Percentiles rank a stretch among this genome's conserved stretches.
These are phyloP conservation scores for Candida rishiriensis DNA, from an alignment of 805 yeast species.

Conservation along the genomic window DNA sequence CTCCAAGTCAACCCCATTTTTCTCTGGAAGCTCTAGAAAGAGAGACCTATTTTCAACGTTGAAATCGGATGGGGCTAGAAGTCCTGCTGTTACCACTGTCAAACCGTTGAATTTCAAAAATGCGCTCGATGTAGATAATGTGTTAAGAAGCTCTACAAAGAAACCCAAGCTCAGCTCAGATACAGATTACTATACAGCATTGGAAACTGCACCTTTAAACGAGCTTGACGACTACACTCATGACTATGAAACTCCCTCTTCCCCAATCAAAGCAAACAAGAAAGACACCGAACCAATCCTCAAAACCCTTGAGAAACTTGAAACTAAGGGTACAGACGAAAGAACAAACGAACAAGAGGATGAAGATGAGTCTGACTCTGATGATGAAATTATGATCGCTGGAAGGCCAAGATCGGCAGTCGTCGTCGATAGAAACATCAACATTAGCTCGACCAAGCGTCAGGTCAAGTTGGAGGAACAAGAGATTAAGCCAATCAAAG, in stretches of 20 bases:
- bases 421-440: constrained; percentile 38
- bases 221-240: constrained; percentile 10
- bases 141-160: constrained; percentile 14
- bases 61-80: constrained; percentile 20
- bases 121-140: constrained; percentile 19
- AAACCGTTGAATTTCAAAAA: constrained; percentile 19
- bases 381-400: constrained; percentile 56
- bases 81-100: constrained; percentile 25
- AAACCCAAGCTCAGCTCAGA: constrained; percentile 21
- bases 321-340: constrained; percentile 1
- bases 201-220: constrained; percentile 11
- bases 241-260: constrained; percentile 26
- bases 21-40: constrained; percentile 12
- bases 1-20: constrained; percentile 19
- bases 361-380: constrained; percentile 37
- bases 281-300: constrained; percentile 2
- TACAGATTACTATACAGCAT: constrained; percentile 21
- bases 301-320: constrained; percentile 3
- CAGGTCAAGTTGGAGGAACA: constrained; percentile 2
- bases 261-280: constrained; percentile 22
- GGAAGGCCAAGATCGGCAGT: constrained; percentile 46
- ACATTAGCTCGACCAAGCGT: constrained; percentile 32
- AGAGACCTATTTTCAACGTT: constrained; percentile 27
- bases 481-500: too few relatives aligned
- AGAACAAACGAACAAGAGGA: constrained; percentile 4